phyloP scores from a whole-genome alignment of 1,139 yeast genomes.

The Chernovozyma sophiae-reginae region DNA sequence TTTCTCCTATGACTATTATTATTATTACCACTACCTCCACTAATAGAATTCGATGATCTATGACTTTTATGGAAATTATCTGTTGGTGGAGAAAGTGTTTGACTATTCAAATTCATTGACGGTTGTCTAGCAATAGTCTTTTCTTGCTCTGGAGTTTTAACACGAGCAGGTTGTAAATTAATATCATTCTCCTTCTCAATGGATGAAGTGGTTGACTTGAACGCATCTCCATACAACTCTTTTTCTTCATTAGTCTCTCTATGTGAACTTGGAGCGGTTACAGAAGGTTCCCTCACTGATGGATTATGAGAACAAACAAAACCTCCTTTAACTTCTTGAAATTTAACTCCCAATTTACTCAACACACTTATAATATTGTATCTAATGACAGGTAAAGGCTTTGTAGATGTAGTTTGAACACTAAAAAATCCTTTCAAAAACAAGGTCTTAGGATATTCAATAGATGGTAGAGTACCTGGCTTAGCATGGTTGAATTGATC shows the following conservation, averaged over 20 bases:
- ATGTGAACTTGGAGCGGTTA: conserved; percentile 8
- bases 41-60: conserved; percentile 27
- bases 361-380: conserved; percentile 78
- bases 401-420: conserved; percentile 93
- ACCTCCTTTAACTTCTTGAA: conserved; percentile 91
- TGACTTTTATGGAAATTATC: conserved; percentile 14
- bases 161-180: conserved; percentile 12
- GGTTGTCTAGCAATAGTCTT: conserved; percentile 38
- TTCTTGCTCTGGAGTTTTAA: conserved; percentile 26
- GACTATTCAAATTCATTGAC: conserved; percentile 32
- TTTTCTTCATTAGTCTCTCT: conserved; percentile 33
- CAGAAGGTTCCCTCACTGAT: conserved; percentile 24
- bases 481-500: conserved; percentile 68
- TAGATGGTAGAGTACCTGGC: conserved; percentile 84
- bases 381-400: conserved; percentile 84
- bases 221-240: conserved; percentile 42
- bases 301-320: conserved; percentile 79
- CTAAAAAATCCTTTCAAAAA: conserved; percentile 93
- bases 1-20: conserved; percentile 49
- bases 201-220: conserved; percentile 34
- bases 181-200: conserved; percentile 14
- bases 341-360: conserved; percentile 73
- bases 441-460: conserved; percentile 86
- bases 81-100: conserved; percentile 16
- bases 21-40: conserved; percentile 12